phyloP scores from a whole-genome alignment of 345 rosid species.

The sweet orange (Citrus sinensis) region DVS_A1.0 CM039163.1:48805001-48805500 shows the following conservation, averaged over 20 bases:
- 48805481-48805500: slow-evolving; percentile 93
- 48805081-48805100: slow-evolving; percentile 57
- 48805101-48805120: slow-evolving; percentile 59
- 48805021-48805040: slow-evolving; percentile 33
- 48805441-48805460: slow-evolving; percentile 91
- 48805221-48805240: slow-evolving; percentile 56
- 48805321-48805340: slow-evolving; percentile 89
- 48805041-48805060: slow-evolving; percentile 49
- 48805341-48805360: slow-evolving; percentile 26
- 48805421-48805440: neutral
- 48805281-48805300: slow-evolving; percentile 87
- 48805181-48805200: slow-evolving; percentile 57
- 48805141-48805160: slow-evolving; percentile 43
- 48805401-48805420: neutral
- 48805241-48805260: slow-evolving; percentile 47
- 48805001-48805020: slow-evolving; percentile 79
- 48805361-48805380: neutral
- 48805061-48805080: slow-evolving; percentile 39
- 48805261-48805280: slow-evolving; percentile 54
- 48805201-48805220: slow-evolving; percentile 52
- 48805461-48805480: slow-evolving; percentile 96
- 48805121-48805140: slow-evolving; percentile 37
- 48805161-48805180: slow-evolving; percentile 57
- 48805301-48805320: slow-evolving; percentile 94
- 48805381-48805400: neutral